Evolutionary conservation across 306 rosid genomes (phyloP).

Genomic region (Datisca glomerata): DNA sequence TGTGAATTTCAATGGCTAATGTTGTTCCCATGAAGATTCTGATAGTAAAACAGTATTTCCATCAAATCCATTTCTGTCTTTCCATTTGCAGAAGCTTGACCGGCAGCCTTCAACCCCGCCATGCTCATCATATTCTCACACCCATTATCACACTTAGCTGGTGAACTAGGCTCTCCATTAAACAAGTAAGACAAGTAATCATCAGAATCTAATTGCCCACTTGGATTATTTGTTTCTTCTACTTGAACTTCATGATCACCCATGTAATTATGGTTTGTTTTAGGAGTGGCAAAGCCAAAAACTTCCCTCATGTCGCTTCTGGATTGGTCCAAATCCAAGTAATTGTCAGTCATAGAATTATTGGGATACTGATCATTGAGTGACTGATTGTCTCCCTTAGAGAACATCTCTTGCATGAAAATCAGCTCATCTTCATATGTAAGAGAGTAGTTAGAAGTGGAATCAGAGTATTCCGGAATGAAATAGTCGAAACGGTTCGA

Average conservation of each 20-base stretch:
- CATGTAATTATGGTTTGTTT: not conserved
- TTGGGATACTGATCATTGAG: not conserved
- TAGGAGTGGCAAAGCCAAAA: not conserved
- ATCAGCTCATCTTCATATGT: slow-evolving; percentile 50
- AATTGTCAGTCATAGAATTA: not conserved
- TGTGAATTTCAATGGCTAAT: too few species aligned
- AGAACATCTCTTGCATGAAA: slow-evolving; percentile 51
- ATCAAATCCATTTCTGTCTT: slow-evolving; percentile 55
- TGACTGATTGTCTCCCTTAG: slow-evolving; percentile 4
- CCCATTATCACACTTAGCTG: not conserved
- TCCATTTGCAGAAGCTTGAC: slow-evolving; percentile 6
- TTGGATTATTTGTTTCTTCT: not conserved
- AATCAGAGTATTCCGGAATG: slow-evolving; percentile 25
- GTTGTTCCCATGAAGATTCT: too few species aligned
- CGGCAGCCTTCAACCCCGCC: not conserved
- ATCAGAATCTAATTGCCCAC: slow-evolving; percentile 27
- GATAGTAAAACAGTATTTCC: too few species aligned
- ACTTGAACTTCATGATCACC: not conserved
- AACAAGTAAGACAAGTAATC: slow-evolving; percentile 38
- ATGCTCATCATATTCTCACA: slow-evolving; percentile 8
- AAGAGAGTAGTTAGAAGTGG: slow-evolving; percentile 14
- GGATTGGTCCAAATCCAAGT: not conserved
- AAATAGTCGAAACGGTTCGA: slow-evolving; percentile 9
- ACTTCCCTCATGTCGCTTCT: too few species aligned
- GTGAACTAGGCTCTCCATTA: slow-evolving; percentile 24